A percentile compares a stretch with the other conserved stretches of the same genome.
Evolutionary conservation across 805 yeast genomes (phyloP).

Genomic region (Saturnispora halmiae): DNA sequence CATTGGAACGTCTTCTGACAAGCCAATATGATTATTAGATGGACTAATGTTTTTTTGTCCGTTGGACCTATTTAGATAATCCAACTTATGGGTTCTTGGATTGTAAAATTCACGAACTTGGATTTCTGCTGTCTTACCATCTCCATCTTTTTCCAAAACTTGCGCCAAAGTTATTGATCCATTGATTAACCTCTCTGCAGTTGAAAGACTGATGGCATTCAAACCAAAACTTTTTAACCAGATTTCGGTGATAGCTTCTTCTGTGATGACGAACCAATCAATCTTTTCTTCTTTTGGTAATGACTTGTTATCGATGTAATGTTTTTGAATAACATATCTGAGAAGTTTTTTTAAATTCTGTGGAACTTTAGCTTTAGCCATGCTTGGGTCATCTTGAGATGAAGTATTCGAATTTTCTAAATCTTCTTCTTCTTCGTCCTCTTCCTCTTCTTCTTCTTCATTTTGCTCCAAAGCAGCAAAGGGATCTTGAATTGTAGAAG

Average conservation of each 20-base stretch:
- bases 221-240: constrained; percentile 51
- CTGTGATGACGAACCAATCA: constrained; percentile 53
- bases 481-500: constrained; percentile 4
- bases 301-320: constrained; percentile 32
- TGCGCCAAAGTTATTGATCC: constrained; percentile 23
- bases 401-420: constrained; percentile 1
- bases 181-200: constrained; percentile 5
- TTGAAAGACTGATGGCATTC: constrained; percentile 36
- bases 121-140: not conserved
- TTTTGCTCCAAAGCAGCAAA: constrained; percentile 10
- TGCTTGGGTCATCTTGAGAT: constrained; percentile 15
- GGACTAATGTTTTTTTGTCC: constrained; percentile 37
- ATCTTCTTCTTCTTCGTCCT: constrained; percentile 2
- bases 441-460: constrained; percentile 5
- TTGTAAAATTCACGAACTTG: constrained; percentile 8
- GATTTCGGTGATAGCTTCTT: constrained; percentile 43
- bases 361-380: constrained; percentile 45
- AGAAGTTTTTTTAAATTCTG: constrained; percentile 36
- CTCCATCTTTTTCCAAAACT: constrained; percentile 22
- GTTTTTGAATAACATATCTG: constrained; percentile 50
- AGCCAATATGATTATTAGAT: constrained; percentile 14
- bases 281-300: constrained; percentile 13
- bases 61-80: constrained; percentile 13
- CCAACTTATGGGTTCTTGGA: constrained; percentile 6
- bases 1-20: constrained; percentile 2